Percentiles rank a stretch among this genome's conserved stretches.
phyloP scores from a whole-genome alignment of 495 filamentous ascomycete genomes.

The Xylaria cubensis region DNA sequence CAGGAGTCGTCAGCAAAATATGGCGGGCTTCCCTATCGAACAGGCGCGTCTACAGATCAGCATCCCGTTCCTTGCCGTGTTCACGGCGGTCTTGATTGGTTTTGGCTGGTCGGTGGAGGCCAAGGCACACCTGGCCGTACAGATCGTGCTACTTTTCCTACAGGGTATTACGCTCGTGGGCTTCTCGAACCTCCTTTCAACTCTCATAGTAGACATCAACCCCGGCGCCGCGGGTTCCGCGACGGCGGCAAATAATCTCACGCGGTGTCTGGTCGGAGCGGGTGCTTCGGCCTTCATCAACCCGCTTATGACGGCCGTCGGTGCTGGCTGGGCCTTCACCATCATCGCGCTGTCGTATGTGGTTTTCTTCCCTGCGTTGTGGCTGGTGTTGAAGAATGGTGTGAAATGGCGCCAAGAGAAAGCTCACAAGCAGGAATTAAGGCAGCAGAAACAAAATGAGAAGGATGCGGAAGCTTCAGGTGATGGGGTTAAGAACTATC shows the following conservation, averaged over 20 bases:
- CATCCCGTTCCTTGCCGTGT: constrained; percentile 54
- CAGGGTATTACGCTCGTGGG: constrained; percentile 55
- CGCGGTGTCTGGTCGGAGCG: constrained; percentile 71
- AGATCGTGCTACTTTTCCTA: constrained; percentile 62
- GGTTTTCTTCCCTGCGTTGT: constrained; percentile 58
- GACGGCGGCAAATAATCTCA: constrained; percentile 74
- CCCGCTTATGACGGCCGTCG: constrained; percentile 70
- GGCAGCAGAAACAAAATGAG: not conserved
- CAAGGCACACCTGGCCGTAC: constrained; percentile 48
- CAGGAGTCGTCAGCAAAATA: constrained; percentile 54
- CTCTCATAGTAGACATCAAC: constrained; percentile 71
- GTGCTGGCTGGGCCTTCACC: constrained; percentile 73
- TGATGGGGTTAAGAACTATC: not conserved
- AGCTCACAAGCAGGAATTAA: constrained; percentile 27
- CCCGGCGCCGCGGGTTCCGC: constrained; percentile 66
- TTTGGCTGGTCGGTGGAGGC: constrained; percentile 65
- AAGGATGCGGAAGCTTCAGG: not conserved
- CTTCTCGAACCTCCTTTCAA: constrained; percentile 56
- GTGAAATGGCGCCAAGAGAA: constrained; percentile 46
- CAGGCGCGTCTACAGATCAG: constrained; percentile 65
- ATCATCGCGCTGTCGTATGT: constrained; percentile 65
- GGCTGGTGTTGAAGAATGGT: constrained; percentile 48
- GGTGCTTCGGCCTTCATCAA: constrained; percentile 68
- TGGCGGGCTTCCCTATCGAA: constrained; percentile 68
- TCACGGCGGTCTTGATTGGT: constrained; percentile 39